Base-by-base conservation (phyloP, 352 stramenopile genomes). In the Pythium folliculosum region DNA sequence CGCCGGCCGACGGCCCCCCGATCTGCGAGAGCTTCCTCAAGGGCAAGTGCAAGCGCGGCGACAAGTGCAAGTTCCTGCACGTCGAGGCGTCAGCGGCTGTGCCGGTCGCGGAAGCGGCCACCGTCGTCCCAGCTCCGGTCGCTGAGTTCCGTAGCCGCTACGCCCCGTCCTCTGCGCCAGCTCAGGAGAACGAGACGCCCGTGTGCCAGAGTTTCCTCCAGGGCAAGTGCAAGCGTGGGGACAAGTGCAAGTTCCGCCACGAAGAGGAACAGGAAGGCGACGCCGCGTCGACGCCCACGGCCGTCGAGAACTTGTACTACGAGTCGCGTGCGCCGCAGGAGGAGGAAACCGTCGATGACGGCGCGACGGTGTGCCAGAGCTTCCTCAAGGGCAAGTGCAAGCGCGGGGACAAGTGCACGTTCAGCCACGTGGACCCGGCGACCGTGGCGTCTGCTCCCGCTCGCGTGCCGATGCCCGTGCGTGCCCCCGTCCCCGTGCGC, bases 11-110 rank as follows among this genome's bases (percentile, higher is more conserved):
- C 12, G 53, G 67, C 35, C 71, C 74, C 35, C 74, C 74, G 0
- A 53, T 81, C 9, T 81, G 75, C 44, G 54, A 73, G 57, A 77
- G 65, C 32, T 81, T 70, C 38, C 57, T 77, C 21, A 73, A 78
- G 40, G 71, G 75, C n/a, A 81, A 81, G 44, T 81, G 75, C 64
- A 81, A 81, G 58, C 75, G 75, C 8, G 75, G 75, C 40, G 66
- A 70, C 7, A 57, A 65, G 37, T 81, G 73, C 45, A 68, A 69
- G 10, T 80, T 76, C 60, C 60, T 53, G 4, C 72, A 78, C 49
- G 55, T 43, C 7, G 21, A 60, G 12, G n/a, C 53, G 8, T n/a
- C n/a, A 1, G 22, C 53, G 14, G 27, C 19, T 10, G 37, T n/a
- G 21, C 43, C 53, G 5, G 19, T 40, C 0, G 22, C 32, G 0